Evolutionary conservation across 129 eudicot species (phyloP), one percentile per base, ranked within the genome.

Genomic region (Gnaphalium uliginosum): DNA sequence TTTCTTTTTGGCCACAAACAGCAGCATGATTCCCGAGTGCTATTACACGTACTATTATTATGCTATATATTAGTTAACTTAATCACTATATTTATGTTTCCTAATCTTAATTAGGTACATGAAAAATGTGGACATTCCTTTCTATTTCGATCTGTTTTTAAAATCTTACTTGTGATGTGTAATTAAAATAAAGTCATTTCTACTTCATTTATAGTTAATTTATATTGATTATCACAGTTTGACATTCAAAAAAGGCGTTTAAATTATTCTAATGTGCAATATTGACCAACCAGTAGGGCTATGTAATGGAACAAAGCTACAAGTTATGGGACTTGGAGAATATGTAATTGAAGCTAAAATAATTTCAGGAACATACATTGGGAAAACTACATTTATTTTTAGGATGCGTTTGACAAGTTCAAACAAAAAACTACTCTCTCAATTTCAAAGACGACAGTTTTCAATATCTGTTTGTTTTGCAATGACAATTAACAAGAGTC

Each of bases 1-100:
- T 25, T 71, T 33, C 30, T 32, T 19, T 30, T 30, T 30, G 4
- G 27, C 53, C 66, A 54, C 48, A 54, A 63, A 63, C 60, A 19
- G 24, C 33, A 64, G 63, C 32, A 29, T 27, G 35, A 64, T 48
- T 59, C 63, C 50, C 3, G 18, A 23, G 71, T 75, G 79, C 72
- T 75, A 4, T 54, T 54, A 54, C 60, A 54, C 60, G 60, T 54
- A 6, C 60, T 24, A n/a, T n/a, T n/a, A 54, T n/a, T 19, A n/a
- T n/a, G 5, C 59, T 54, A 14, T 5, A 5, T 41, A 46, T 46
- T 39, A 39, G 4, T 2, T 39, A 39, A 39, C 3, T 39, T 9
- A 39, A 39, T 39, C 13, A 7, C 39, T 6, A 0, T 35, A 35
- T 35, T 35, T 7, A 7, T 7, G 8, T 35, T 6, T 10, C 39